phyloP scores from a whole-genome alignment of 1,139 yeast species.

The Meyerozyma elateridarum region DNA sequence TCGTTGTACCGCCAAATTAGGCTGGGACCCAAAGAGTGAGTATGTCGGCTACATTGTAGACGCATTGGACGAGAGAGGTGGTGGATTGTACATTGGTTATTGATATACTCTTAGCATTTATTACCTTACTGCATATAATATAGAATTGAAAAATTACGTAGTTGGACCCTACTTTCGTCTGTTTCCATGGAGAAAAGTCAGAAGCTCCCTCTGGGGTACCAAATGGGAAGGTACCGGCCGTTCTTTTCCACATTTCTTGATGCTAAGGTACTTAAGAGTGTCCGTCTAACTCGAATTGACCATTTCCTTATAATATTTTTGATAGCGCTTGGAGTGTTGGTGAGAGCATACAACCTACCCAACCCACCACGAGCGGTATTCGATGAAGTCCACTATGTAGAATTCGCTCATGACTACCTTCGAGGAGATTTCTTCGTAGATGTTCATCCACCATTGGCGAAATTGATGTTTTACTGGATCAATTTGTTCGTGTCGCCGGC shows the following conservation, averaged over 20 bases:
- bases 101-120: too few species aligned
- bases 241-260: constrained; percentile 11
- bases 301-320: constrained; percentile 19
- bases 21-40: constrained; percentile 81
- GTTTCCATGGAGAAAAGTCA: background rate
- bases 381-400: constrained; percentile 88
- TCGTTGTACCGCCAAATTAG: constrained; percentile 69
- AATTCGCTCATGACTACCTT: constrained; percentile 72
- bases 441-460: constrained; percentile 90
- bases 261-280: constrained; percentile 8
- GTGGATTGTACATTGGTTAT: constrained; percentile 44
- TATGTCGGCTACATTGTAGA: constrained; percentile 47
- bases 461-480: constrained; percentile 43
- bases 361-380: constrained; percentile 82
- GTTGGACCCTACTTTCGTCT: too few species aligned
- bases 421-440: constrained; percentile 78
- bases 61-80: constrained; percentile 36
- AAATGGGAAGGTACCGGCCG: constrained; percentile 16
- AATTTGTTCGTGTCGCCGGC: constrained; percentile 40
- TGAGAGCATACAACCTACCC: constrained; percentile 54
- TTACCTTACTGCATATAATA: too few species aligned
- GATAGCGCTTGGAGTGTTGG: constrained; percentile 17
- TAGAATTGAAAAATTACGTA: too few species aligned
- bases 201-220: constrained; percentile 19
- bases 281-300: constrained; percentile 15